A percentile compares a stretch with the other conserved stretches of the same genome.
These are phyloP conservation scores for Marasmius fiardii DNA, from an alignment of 1,284 basidiomycete species.

Conservation along the genomic window DNA sequence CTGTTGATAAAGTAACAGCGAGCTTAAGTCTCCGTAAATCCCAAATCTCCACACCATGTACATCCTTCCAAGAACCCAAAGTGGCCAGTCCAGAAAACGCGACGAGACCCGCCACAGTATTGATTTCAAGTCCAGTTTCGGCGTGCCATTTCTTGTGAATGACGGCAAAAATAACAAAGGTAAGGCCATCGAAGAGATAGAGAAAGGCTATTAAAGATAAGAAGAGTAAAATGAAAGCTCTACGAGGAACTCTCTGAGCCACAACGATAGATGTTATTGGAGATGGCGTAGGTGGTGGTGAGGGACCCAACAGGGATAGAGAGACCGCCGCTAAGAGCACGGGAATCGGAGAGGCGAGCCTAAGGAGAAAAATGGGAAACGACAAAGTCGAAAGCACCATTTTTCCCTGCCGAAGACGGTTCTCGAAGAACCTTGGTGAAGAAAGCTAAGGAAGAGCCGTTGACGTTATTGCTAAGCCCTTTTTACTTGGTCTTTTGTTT, in stretches of 20 bases:
- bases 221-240: conserved; percentile 64
- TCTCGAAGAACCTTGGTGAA: background rate
- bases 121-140: conserved; percentile 65
- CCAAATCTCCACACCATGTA: conserved; percentile 71
- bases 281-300: conserved; percentile 47
- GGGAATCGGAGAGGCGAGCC: conserved; percentile 61
- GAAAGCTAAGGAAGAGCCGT: too few relatives aligned
- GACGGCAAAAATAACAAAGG: conserved; percentile 62
- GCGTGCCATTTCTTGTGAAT: conserved; percentile 62
- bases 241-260: conserved; percentile 65
- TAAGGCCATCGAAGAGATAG: conserved; percentile 81
- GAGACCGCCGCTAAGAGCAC: conserved; percentile 59
- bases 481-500: conserved; percentile 2
- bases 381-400: conserved; percentile 12
- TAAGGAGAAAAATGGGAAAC: conserved; percentile 50
- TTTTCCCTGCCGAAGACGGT: background rate
- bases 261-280: conserved; percentile 76
- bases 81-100: conserved; percentile 68
- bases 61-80: conserved; percentile 73
- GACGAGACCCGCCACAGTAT: conserved; percentile 60
- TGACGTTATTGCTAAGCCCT: background rate
- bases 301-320: conserved; percentile 47
- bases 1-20: conserved; percentile 48
- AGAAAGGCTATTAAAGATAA: conserved; percentile 74
- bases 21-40: conserved; percentile 53